Evolutionary conservation across 2,329 filamentous ascomycete species (phyloP), one percentile per base, ranked within the genome.

Genomic region (Aspergillus sp.): DNA sequence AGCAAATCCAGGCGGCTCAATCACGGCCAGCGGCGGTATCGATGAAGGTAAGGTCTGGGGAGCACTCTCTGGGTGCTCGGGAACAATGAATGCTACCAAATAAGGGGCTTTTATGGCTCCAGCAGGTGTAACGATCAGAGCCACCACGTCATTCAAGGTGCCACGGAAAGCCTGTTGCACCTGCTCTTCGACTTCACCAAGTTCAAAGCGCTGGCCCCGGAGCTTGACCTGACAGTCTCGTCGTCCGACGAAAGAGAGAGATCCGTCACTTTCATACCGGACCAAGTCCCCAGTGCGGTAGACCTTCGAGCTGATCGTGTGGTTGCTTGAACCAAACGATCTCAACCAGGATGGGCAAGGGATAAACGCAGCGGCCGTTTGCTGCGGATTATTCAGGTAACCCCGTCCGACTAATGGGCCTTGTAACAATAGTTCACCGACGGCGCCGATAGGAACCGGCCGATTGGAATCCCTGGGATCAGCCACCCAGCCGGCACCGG

Each of bases 401-500:
- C 83, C 84, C 21, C 81, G 73, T 2, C 82, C 83, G 0, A 87
- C 82, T 17, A 83, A 78, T 1, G 82, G 82, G 0, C 66, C 66
- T 46, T 68, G 63, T 2, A 68, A 23, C 15, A 66, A 23, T 1
- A 68, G 58, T 45, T 68, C 66, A 27, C 66, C 66, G 6, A 76
- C 2, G 80, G 80, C 1, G 82, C 87, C 71, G 85, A 79, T 67
- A 81, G 82, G 6, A 8, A 43, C 52, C 0, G 46, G 53, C 75
- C 79, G 76, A 75, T 79, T 33, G 74, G 80, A 33, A 79, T 78
- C 14, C 76, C 68, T 6, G 2, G 25, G 27, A 11, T 27, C 23
- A 12, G 17, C 23, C 11, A 48, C 31, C 45, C 45, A 48, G 14
- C n/a, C 9, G 3, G 11, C 14, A n/a, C 27, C 14, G 4, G 45